Base-by-base conservation (phyloP, 2,329 filamentous ascomycete species). In the Dothidotthia symphoricarpi region DNA sequence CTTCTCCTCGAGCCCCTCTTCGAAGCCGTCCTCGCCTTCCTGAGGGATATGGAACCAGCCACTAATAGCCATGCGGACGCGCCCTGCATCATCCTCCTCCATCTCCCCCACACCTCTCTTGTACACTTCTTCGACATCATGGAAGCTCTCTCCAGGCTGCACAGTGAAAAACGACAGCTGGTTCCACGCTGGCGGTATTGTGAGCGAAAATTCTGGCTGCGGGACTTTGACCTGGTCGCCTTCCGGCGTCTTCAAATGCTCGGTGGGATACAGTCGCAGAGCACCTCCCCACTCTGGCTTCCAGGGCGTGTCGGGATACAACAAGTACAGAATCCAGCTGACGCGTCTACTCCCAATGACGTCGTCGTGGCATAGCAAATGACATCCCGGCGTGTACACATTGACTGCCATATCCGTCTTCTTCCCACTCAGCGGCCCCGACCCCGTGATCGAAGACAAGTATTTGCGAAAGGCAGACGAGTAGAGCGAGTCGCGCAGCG, bases 351-450 rank as follows among this genome's bases (percentile, higher is more conserved):
- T 95, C n/a, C 93, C 93, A 67, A 98, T 98, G 45, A 98, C 93
- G 69, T 98, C 93, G 74, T 98, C 93, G 62, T 98, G 93, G 69
- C 93, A 97, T 19, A 98, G 76, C 16, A 98, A 77, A 66, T 94
- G 95, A 64, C 91, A 97, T 27, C 93, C 91, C 4, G 93, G 91
- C 0, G 89, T 96, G 68, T 98, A 98, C 34, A 98, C 83, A 64
- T 98, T 98, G 75, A 98, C 95, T 42, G 93, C 93, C 89, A 98
- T 95, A 69, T 98, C 93, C 13, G 93, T 97, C 76, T 97, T 98
- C 67, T 80, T 81, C 2, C 90, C 93, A 58, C 88, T 95, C 61
- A 98, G 69, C 41, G 88, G 83, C 0, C 93, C 93, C 40, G 88
- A 88, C 43, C 82, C 82, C 11, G 91, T 95, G 59, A 98, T 86